Percentiles rank a stretch among this genome's conserved stretches.
Conservation (phyloP, 306 rosid species). For the Vigna angularis region DNA sequence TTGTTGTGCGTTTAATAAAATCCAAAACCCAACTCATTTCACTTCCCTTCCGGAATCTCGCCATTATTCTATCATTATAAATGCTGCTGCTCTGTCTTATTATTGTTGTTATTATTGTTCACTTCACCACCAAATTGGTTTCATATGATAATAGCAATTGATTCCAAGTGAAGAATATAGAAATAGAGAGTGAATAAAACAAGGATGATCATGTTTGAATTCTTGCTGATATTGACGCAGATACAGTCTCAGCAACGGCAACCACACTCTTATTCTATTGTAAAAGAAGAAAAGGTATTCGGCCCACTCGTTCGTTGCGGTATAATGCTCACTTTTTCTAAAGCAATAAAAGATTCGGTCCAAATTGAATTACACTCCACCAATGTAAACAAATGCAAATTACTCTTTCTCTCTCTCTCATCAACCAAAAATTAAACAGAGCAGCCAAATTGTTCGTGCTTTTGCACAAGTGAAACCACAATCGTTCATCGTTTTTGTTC, state of each 20-base stretch:
- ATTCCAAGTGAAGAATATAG: too few species aligned
- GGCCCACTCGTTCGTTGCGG: constrained; percentile 21
- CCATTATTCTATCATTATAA: not conserved
- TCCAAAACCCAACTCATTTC: not conserved
- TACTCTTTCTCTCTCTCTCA: not conserved
- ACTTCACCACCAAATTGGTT: too few species aligned
- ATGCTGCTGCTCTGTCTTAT: too few species aligned
- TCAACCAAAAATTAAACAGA: not conserved
- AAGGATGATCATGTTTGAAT: not conserved
- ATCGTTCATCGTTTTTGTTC: not conserved
- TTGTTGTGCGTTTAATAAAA: constrained; percentile 18
- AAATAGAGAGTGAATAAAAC: too few species aligned
- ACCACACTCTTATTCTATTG: not conserved
- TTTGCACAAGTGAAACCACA: not conserved
- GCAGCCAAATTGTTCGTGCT: not conserved
- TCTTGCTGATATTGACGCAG: not conserved
- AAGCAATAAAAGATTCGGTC: constrained; percentile 14
- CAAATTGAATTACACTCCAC: not conserved
- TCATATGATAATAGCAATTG: too few species aligned
- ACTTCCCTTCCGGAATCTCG: constrained; percentile 21
- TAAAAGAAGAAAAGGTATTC: constrained; percentile 6
- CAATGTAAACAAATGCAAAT: not conserved
- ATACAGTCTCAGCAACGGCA: not conserved
- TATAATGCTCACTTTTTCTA: constrained; percentile 20
- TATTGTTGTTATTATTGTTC: too few species aligned